Conservation (phyloP, 148 eudicot genomes). For the Cornus florida region DNA sequence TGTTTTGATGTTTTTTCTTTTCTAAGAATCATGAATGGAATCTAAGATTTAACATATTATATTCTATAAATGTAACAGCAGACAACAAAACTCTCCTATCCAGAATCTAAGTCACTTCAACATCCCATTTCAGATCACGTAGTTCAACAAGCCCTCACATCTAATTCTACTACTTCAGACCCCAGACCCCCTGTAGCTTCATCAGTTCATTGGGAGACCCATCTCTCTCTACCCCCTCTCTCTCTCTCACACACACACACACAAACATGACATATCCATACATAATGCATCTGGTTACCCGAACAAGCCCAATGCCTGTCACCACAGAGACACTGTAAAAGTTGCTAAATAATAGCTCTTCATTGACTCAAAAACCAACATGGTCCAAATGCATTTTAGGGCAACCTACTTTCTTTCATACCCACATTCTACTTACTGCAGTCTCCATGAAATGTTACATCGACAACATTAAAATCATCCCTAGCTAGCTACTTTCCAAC, state of each 20-base stretch:
- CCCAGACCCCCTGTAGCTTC: background rate
- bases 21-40: too few species aligned
- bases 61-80: background rate
- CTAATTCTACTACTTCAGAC: conserved; percentile 10
- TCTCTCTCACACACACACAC: background rate
- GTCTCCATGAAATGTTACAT: conserved; percentile 25
- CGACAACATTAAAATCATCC: conserved; percentile 1
- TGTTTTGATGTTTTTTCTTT: too few species aligned
- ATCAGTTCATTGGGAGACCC: background rate
- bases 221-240: conserved; percentile 2
- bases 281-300: conserved; percentile 1
- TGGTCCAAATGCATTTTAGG: conserved; percentile 21
- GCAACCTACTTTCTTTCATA: conserved; percentile 15
- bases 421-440: background rate
- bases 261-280: background rate
- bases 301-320: background rate
- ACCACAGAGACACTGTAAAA: background rate
- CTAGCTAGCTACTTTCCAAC: background rate
- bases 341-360: background rate
- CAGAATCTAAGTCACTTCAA: background rate
- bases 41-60: background rate
- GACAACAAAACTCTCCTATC: background rate
- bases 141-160: conserved; percentile 7
- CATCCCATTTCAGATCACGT: conserved; percentile 5
- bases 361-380: conserved; percentile 10